Percentiles rank a stretch among this genome's conserved stretches.
These are phyloP conservation scores for Microstegium vimineum DNA, from an alignment of 176 grass and related monocot species.

Conservation along the genomic window DNA sequence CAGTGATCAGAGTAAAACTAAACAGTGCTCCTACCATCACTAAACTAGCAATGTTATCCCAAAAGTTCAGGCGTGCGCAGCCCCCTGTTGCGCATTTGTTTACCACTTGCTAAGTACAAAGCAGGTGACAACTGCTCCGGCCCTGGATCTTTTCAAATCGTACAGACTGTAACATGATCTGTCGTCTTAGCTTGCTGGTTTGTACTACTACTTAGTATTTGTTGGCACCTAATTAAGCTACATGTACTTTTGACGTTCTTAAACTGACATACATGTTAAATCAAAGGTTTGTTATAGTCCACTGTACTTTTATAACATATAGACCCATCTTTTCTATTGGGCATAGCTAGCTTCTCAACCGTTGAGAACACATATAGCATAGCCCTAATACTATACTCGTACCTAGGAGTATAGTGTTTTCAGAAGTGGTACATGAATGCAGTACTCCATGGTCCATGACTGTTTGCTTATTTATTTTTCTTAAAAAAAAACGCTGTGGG, in stretches of 20 bases:
- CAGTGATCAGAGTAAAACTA: background rate
- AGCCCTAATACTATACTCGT: background rate
- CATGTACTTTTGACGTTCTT: constrained; percentile 6
- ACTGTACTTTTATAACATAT: background rate
- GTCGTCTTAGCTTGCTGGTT: background rate
- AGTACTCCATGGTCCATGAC: background rate
- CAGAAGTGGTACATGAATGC: background rate
- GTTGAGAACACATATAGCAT: background rate
- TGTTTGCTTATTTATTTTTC: no score
- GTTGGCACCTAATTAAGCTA: background rate
- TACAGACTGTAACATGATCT: background rate
- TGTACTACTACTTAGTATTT: background rate
- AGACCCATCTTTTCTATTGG: background rate
- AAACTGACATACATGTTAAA: constrained; percentile 2
- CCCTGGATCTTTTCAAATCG: background rate
- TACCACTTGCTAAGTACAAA: background rate
- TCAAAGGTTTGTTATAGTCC: background rate
- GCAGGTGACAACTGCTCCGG: background rate
- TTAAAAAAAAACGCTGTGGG: background rate
- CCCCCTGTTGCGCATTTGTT: background rate
- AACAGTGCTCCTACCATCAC: background rate
- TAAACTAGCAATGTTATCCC: background rate
- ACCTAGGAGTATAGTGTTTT: background rate
- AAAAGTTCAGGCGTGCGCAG: background rate
- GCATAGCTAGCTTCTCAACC: background rate